Percentiles rank a stretch among this genome's conserved stretches.
Evolutionary conservation across 2,329 filamentous ascomycete species (phyloP).

Genomic region (Falciphora oryzae): DNA sequence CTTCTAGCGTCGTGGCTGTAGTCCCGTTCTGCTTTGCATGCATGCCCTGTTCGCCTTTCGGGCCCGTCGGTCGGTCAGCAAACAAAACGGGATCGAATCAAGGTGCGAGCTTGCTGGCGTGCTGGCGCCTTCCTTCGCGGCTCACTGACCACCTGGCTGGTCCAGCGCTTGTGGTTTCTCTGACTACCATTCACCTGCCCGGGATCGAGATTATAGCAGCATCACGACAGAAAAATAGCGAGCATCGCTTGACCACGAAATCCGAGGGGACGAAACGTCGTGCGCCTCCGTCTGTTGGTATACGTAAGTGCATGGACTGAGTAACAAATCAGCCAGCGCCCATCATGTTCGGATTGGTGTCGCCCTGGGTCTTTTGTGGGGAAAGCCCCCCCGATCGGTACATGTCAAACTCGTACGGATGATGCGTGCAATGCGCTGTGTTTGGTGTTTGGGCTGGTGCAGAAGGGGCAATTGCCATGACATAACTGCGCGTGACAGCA

Average conservation of each 20-base stretch:
- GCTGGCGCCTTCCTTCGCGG: not conserved
- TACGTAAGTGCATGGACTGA: not conserved
- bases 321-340: not conserved
- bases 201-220: too few relatives aligned
- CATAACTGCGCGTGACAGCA: not conserved
- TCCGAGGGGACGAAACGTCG: too few relatives aligned
- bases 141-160: not conserved
- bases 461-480: not conserved
- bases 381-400: not conserved
- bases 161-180: not conserved
- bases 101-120: not conserved
- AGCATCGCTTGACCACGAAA: too few relatives aligned
- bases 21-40: not conserved
- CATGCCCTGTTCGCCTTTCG: not conserved
- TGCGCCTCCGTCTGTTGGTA: not conserved
- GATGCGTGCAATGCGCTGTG: not conserved
- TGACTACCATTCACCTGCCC: not conserved
- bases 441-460: not conserved
- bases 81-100: not conserved
- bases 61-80: not conserved
- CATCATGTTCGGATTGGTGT: not conserved
- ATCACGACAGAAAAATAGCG: too few relatives aligned
- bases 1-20: conserved; percentile 1
- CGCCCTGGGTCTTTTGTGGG: not conserved
- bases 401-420: not conserved